Conservation (phyloP, 2,329 filamentous ascomycete species). For the Alternaria atra region DNA sequence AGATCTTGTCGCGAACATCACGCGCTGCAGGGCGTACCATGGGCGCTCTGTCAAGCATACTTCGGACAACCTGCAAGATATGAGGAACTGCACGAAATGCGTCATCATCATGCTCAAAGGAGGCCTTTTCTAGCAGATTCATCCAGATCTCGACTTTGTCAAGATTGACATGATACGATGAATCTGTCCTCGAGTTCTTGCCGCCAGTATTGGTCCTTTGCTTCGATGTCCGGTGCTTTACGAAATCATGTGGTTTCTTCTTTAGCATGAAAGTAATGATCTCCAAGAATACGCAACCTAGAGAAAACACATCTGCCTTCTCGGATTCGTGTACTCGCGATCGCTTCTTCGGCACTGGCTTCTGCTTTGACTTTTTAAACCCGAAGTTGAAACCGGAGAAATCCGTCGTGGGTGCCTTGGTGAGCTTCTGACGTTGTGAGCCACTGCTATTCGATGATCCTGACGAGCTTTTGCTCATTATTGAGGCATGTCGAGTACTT, state of each 20-base stretch:
- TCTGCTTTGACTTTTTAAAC: slow-evolving; percentile 43
- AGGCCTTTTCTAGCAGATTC: slow-evolving; percentile 67
- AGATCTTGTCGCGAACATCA: slow-evolving; percentile 52
- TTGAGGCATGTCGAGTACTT: slow-evolving; percentile 39
- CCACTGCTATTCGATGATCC: slow-evolving; percentile 44
- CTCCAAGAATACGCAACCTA: slow-evolving; percentile 77
- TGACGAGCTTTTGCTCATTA: slow-evolving; percentile 49
- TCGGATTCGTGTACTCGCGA: slow-evolving; percentile 46
- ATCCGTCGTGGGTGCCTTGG: slow-evolving; percentile 45
- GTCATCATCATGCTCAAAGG: slow-evolving; percentile 51
- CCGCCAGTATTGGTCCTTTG: slow-evolving; percentile 61
- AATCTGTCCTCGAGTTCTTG: slow-evolving; percentile 68
- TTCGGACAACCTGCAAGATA: slow-evolving; percentile 52
- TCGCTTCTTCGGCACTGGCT: slow-evolving; percentile 38
- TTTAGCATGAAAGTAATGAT: slow-evolving; percentile 75
- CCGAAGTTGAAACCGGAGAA: slow-evolving; percentile 52
- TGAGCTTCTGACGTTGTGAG: slow-evolving; percentile 47
- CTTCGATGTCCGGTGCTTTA: slow-evolving; percentile 71
- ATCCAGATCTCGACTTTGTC: slow-evolving; percentile 76
- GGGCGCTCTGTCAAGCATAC: slow-evolving; percentile 55
- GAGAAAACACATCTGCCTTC: slow-evolving; percentile 74
- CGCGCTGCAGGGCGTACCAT: slow-evolving; percentile 52
- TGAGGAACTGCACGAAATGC: slow-evolving; percentile 53
- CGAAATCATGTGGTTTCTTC: slow-evolving; percentile 71
- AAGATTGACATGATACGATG: slow-evolving; percentile 76